Evolutionary conservation across 495 filamentous ascomycete species (phyloP).

Genomic region (Aspergillus conjunctus): DNA sequence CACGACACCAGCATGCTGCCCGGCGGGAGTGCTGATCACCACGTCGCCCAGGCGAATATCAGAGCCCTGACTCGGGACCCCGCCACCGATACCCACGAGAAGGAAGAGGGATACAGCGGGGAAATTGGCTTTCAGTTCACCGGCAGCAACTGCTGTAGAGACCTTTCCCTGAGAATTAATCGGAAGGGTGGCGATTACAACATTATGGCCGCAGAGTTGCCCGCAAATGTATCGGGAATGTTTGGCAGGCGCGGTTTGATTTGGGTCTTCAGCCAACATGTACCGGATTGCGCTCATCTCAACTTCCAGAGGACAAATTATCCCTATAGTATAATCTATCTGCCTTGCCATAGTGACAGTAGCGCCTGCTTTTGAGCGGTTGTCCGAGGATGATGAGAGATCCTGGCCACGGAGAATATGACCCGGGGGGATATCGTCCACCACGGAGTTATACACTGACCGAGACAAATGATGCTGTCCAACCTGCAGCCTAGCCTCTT

Average conservation of each 20-base stretch:
- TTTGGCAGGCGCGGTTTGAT: not conserved
- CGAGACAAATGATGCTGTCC: too few species aligned
- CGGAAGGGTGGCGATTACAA: not conserved
- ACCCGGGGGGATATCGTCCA: too few species aligned
- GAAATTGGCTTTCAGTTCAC: not conserved
- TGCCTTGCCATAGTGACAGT: not conserved
- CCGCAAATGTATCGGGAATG: not conserved
- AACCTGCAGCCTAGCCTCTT: too few species aligned
- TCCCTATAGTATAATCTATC: not conserved
- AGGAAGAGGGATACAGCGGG: not conserved
- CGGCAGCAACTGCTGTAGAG: not conserved
- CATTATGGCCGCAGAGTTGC: not conserved
- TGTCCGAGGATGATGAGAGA: not conserved
- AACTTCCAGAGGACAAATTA: not conserved
- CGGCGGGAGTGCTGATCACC: slow-evolving; percentile 16
- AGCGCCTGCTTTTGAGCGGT: not conserved
- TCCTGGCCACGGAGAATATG: not conserved
- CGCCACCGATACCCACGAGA: not conserved
- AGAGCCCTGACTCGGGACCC: not conserved
- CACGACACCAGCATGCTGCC: slow-evolving; percentile 31
- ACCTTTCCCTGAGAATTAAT: not conserved
- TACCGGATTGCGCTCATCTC: not conserved
- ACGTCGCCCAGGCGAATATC: not conserved
- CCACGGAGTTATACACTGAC: too few species aligned
- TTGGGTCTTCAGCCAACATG: not conserved